Conservation (phyloP, 805 yeast genomes). For the Cyberlindnera japonica region DNA sequence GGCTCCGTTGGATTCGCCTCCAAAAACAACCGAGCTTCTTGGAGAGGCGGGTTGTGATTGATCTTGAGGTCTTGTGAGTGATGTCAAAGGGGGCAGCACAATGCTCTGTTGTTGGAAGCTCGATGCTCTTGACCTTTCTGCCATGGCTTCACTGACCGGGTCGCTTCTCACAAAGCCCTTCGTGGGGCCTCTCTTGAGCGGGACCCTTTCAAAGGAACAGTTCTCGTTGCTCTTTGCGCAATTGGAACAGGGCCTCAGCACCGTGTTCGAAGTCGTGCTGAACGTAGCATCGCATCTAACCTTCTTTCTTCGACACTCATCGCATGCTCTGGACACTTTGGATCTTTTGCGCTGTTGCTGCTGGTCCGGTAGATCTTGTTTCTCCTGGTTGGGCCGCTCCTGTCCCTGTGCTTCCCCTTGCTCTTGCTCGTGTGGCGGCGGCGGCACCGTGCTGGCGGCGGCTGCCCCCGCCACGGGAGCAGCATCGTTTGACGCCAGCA, state of each 20-base stretch:
- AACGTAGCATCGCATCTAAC: slow-evolving; percentile 65
- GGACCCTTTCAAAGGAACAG: slow-evolving; percentile 68
- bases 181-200: slow-evolving; percentile 75
- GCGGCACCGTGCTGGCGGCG: too few species aligned
- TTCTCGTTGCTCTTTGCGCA: slow-evolving; percentile 57
- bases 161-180: slow-evolving; percentile 51
- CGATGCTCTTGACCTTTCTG: slow-evolving; percentile 16
- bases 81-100: slow-evolving; percentile 20
- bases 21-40: slow-evolving; percentile 2
- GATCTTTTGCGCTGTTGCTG: slow-evolving; percentile 54
- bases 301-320: slow-evolving; percentile 72
- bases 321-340: slow-evolving; percentile 80
- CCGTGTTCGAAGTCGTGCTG: slow-evolving; percentile 39
- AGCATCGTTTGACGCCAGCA: slow-evolving; percentile 4
- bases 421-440: background rate
- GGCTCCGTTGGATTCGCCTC: slow-evolving; percentile 6
- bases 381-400: slow-evolving; percentile 4
- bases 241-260: slow-evolving; percentile 55
- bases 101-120: slow-evolving; percentile 16
- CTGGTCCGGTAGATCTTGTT: too few species aligned
- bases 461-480: too few species aligned
- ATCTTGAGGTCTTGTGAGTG: slow-evolving; percentile 9
- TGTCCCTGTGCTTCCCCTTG: slow-evolving; percentile 2
- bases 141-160: slow-evolving; percentile 12
- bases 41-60: slow-evolving; percentile 12